Percentiles rank a stretch among this genome's conserved stretches.
phyloP scores from a whole-genome alignment of 2,329 filamentous ascomycete genomes.

The Pseudogymnoascus destructans region DNA sequence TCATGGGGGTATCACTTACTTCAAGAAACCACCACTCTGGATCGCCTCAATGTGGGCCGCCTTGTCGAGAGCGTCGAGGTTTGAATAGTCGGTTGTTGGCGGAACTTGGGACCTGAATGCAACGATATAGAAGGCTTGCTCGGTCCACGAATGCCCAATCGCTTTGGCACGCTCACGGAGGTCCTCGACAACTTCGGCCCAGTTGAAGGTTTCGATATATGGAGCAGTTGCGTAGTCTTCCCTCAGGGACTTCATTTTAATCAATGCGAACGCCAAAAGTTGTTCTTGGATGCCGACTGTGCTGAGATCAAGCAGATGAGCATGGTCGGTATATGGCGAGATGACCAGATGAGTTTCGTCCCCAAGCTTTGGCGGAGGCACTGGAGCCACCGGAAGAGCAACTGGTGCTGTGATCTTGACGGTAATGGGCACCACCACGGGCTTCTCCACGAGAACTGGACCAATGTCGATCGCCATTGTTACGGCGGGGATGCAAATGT shows the following conservation, averaged over 20 bases:
- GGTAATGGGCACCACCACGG: not conserved
- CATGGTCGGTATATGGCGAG: conserved; percentile 61
- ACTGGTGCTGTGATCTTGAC: not conserved
- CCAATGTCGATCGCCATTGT: conserved; percentile 2
- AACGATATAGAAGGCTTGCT: conserved; percentile 66
- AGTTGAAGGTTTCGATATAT: conserved; percentile 69
- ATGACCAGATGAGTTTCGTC: conserved; percentile 38
- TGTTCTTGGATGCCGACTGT: conserved; percentile 51
- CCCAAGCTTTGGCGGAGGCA: not conserved
- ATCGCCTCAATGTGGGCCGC: conserved; percentile 70
- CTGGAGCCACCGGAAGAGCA: not conserved
- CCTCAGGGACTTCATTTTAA: conserved; percentile 46
- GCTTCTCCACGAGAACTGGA: conserved; percentile 2
- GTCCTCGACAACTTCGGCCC: conserved; percentile 46
- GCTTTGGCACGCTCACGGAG: conserved; percentile 39
- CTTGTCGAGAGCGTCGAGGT: conserved; percentile 62
- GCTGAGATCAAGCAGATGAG: conserved; percentile 61
- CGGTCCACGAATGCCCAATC: conserved; percentile 42
- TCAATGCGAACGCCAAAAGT: conserved; percentile 60
- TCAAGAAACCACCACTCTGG: conserved; percentile 66
- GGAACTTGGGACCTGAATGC: conserved; percentile 67
- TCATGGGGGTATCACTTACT: conserved; percentile 33
- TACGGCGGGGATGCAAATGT: not conserved
- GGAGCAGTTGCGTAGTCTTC: conserved; percentile 63
- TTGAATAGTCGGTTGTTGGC: conserved; percentile 49